Percentiles rank a stretch among this genome's conserved stretches.
Conservation (phyloP, 2,329 filamentous ascomycete species). For the Clarireedia paspali region DNA sequence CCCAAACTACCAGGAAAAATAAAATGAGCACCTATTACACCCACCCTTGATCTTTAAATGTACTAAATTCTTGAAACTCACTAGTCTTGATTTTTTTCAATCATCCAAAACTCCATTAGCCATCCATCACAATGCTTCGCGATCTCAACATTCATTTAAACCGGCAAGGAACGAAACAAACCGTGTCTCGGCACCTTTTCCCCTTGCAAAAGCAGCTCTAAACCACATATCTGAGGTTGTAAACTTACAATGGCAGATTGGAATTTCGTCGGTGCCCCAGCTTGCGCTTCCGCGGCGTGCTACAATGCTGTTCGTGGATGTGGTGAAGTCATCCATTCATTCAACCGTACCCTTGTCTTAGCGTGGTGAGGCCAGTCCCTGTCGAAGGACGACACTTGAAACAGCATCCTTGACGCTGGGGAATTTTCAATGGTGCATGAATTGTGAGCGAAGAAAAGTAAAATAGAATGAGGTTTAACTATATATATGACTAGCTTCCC, state of each 20-base stretch:
- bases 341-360: neutral
- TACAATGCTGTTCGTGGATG: conserved; percentile 2
- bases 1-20: no score
- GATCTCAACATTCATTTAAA: neutral
- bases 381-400: conserved; percentile 3
- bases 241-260: neutral
- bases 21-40: no score
- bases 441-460: conserved; percentile 1
- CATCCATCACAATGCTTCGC: no score
- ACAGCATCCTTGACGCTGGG: conserved; percentile 2
- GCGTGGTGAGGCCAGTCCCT: neutral
- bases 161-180: neutral
- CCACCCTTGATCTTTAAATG: no score
- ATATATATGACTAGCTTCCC: neutral
- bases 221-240: neutral
- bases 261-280: neutral
- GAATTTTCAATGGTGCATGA: neutral
- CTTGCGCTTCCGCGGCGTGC: neutral
- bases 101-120: no score
- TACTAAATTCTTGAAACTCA: no score
- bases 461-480: neutral
- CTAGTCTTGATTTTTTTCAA: no score
- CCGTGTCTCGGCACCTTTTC: neutral
- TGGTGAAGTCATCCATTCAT: conserved; percentile 1
- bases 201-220: neutral